A percentile compares a stretch with the other conserved stretches of the same genome.
Conservation (phyloP, 108 stramenopile genomes). For the Cyclotella choctawhatcheeana region DNA sequence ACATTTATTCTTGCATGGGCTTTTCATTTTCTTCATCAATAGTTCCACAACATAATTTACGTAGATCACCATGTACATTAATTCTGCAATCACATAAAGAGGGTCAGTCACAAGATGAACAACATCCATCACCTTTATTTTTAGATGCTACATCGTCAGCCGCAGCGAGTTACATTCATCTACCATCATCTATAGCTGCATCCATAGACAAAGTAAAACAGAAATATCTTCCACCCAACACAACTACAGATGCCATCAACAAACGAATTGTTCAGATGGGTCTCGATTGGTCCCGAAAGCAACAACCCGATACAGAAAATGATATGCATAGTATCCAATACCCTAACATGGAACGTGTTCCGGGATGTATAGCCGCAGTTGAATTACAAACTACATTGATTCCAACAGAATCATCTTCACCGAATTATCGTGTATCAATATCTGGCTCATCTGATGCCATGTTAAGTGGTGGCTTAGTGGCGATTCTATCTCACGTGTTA, state of each 20-base stretch:
- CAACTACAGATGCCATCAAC: constrained; percentile 19
- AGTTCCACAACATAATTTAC: no score
- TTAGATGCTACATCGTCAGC: background rate
- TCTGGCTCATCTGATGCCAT: constrained; percentile 76
- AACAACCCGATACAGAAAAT: background rate
- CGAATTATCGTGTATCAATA: constrained; percentile 45
- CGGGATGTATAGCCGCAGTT: constrained; percentile 83
- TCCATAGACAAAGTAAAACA: constrained; percentile 36
- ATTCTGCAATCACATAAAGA: no score
- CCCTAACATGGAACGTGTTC: constrained; percentile 54
- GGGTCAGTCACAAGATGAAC: no score
- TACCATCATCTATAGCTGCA: constrained; percentile 4
- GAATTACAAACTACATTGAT: constrained; percentile 54
- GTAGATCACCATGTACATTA: no score
- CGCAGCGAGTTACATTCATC: background rate
- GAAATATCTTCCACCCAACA: constrained; percentile 3
- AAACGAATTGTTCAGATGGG: constrained; percentile 40
- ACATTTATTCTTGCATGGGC: no score
- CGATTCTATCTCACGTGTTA: constrained; percentile 42
- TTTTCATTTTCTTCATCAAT: no score
- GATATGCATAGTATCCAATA: background rate
- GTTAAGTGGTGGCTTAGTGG: constrained; percentile 74
- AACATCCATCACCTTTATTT: no score
- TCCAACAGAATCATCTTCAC: constrained; percentile 10
- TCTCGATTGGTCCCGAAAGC: constrained; percentile 17